Evolutionary conservation across 148 eudicot species (phyloP).

Genomic region (Arctostaphylos glauca): DNA sequence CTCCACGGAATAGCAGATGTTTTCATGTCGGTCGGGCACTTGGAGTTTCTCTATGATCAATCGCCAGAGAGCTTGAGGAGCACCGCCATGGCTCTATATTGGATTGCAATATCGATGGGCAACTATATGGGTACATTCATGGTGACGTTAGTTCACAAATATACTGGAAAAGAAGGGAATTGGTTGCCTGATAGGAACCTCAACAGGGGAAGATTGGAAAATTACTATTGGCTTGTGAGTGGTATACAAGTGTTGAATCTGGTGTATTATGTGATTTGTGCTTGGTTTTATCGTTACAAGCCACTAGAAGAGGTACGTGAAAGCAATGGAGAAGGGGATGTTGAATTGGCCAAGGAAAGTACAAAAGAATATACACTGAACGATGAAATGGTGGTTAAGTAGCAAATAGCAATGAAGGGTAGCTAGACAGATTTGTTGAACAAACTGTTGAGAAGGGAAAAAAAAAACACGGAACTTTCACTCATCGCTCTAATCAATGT

Average conservation of each 20-base stretch:
- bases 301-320: constrained; percentile 30
- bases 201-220: constrained; percentile 40
- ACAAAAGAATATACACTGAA: not conserved
- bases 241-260: constrained; percentile 37
- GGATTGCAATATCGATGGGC: constrained; percentile 39
- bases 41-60: constrained; percentile 62
- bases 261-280: constrained; percentile 31
- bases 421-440: too few species aligned
- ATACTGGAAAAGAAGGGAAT: constrained; percentile 29
- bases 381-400: not conserved
- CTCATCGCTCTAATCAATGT: too few species aligned
- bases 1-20: constrained; percentile 49
- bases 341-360: not conserved
- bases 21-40: constrained; percentile 41
- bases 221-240: constrained; percentile 33
- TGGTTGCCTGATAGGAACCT: constrained; percentile 44
- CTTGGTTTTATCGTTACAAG: constrained; percentile 30
- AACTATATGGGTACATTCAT: constrained; percentile 40
- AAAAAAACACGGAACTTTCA: too few species aligned
- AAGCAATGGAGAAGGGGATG: constrained; percentile 20
- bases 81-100: constrained; percentile 41
- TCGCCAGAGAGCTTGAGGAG: constrained; percentile 66
- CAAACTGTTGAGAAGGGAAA: too few species aligned
- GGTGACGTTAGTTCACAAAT: constrained; percentile 41
- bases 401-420: not conserved